phyloP scores from a whole-genome alignment of 768 basidiomycete genomes.

The Podaxis carcinomalis region DNA sequence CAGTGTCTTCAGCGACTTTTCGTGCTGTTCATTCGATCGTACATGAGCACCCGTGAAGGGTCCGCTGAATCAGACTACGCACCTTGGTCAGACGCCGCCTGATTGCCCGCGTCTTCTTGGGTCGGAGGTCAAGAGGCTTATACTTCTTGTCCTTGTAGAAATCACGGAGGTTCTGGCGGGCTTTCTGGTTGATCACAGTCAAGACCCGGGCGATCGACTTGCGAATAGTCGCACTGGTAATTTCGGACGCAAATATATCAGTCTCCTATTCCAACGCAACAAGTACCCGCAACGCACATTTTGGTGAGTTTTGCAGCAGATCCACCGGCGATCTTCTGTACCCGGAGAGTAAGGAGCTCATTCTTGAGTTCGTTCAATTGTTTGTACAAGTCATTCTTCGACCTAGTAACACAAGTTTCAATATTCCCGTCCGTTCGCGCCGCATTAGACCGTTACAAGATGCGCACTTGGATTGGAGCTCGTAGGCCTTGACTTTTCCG shows the following conservation, averaged over 20 bases:
- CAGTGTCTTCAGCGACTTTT: constrained; percentile 80
- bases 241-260: background rate
- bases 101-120: constrained; percentile 98
- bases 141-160: constrained; percentile 98
- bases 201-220: constrained; percentile 98
- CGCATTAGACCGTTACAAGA: background rate
- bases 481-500: constrained; percentile 93
- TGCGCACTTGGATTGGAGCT: constrained; percentile 90
- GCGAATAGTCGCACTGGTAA: constrained; percentile 82
- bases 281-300: constrained; percentile 62
- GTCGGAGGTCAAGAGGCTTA: constrained; percentile 93
- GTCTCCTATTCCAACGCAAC: constrained; percentile 4
- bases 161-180: constrained; percentile 93
- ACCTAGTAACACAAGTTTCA: constrained; percentile 45
- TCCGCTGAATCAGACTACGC: constrained; percentile 18
- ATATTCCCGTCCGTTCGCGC: constrained; percentile 3
- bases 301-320: constrained; percentile 94
- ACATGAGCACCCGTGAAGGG: background rate
- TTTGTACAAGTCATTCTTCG: constrained; percentile 94
- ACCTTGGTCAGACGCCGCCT: constrained; percentile 91
- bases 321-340: constrained; percentile 97
- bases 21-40: constrained; percentile 50
- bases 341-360: constrained; percentile 90
- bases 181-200: constrained; percentile 98
- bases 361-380: constrained; percentile 92